phyloP scores from a whole-genome alignment of 1,139 yeast species.

The Candida mesenterica region DNA sequence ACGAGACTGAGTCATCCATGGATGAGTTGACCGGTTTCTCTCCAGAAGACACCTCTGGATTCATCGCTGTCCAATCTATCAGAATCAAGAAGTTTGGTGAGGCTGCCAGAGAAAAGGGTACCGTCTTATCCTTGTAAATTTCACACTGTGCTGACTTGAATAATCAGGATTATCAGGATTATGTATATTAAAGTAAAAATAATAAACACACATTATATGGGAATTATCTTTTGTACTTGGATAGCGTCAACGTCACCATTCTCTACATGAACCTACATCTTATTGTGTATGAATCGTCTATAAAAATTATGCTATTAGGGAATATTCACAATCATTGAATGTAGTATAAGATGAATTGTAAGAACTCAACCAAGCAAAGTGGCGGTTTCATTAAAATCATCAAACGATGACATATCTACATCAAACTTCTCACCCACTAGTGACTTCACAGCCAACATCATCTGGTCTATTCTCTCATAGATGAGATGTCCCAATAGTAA shows the following conservation, averaged over 20 bases:
- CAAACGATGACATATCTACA: slow-evolving; percentile 11
- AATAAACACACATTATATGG: neutral
- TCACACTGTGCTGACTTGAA: neutral
- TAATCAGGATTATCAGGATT: slow-evolving; percentile 1
- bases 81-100: slow-evolving; percentile 98
- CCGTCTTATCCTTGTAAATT: slow-evolving; percentile 42
- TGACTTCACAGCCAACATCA: slow-evolving; percentile 29
- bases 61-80: slow-evolving; percentile 96
- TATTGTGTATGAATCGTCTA: too few species aligned
- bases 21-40: slow-evolving; percentile 97
- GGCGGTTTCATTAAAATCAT: slow-evolving; percentile 7
- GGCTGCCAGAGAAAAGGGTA: slow-evolving; percentile 79
- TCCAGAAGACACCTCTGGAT: slow-evolving; percentile 96
- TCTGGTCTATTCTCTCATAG: slow-evolving; percentile 32
- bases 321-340: neutral
- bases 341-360: too few species aligned
- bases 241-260: too few species aligned
- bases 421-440: slow-evolving; percentile 41
- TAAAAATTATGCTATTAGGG: too few species aligned
- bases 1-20: slow-evolving; percentile 98
- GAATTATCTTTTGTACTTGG: neutral
- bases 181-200: neutral
- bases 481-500: slow-evolving; percentile 33
- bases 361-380: neutral
- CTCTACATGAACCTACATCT: too few species aligned